These are phyloP conservation scores for Solanum medicagineum DNA, from an alignment of 257 asterid species.

Conservation along the genomic window DNA sequence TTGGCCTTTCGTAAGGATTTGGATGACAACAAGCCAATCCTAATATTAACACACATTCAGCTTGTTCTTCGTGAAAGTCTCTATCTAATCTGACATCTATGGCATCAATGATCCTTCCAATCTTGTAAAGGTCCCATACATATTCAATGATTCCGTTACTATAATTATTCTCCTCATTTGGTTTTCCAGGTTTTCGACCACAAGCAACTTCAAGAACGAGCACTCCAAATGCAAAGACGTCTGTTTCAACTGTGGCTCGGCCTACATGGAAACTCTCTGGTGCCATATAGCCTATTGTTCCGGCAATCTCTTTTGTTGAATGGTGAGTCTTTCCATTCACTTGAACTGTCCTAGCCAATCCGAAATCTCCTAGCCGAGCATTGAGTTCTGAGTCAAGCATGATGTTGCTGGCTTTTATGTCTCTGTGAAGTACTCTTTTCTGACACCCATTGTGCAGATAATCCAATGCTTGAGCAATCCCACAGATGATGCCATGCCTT, in stretches of 20 bases:
- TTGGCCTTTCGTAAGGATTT: conserved; percentile 7
- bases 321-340: not conserved
- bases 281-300: conserved; percentile 10
- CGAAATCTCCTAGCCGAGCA: conserved; percentile 1
- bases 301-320: conserved; percentile 8
- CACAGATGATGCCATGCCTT: not conserved
- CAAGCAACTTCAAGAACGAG: conserved; percentile 8
- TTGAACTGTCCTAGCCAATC: not conserved
- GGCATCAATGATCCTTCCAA: not conserved
- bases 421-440: conserved; percentile 4
- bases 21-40: conserved; percentile 13
- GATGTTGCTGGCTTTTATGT: conserved; percentile 6
- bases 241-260: conserved; percentile 7
- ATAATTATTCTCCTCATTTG: not conserved
- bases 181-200: conserved; percentile 2
- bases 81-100: not conserved
- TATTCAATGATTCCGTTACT: not conserved
- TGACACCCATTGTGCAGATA: conserved; percentile 11
- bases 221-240: conserved; percentile 10
- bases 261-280: conserved; percentile 5
- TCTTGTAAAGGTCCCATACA: conserved; percentile 2
- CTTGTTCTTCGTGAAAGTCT: not conserved
- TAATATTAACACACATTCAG: not conserved
- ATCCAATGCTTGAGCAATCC: conserved; percentile 2
- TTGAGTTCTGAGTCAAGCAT: conserved; percentile 7